Conservation (phyloP, 2,329 filamentous ascomycete species). For the Albifimbria verrucaria region DNA sequence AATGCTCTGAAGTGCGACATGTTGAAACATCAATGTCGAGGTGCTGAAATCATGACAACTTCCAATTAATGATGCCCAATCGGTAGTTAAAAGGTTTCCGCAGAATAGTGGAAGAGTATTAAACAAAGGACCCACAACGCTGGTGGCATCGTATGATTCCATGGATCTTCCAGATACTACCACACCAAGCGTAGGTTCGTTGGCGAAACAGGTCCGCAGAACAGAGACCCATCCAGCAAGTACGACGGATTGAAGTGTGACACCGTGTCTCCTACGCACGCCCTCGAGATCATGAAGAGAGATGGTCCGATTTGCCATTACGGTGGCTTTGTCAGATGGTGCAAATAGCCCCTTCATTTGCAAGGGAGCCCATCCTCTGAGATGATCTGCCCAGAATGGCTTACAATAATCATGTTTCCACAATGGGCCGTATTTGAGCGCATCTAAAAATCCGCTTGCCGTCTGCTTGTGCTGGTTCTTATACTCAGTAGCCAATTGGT, state of each 20-base stretch:
- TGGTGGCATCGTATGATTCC: slow-evolving; percentile 61
- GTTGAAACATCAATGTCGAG: slow-evolving; percentile 65
- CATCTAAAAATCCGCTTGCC: slow-evolving; percentile 61
- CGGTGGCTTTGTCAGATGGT: not conserved
- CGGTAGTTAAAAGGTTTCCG: slow-evolving; percentile 37
- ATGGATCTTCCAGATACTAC: slow-evolving; percentile 77
- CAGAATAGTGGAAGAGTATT: slow-evolving; percentile 79
- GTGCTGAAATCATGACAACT: slow-evolving; percentile 70
- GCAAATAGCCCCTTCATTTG: slow-evolving; percentile 11
- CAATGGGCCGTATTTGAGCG: slow-evolving; percentile 68
- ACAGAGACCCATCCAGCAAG: slow-evolving; percentile 71
- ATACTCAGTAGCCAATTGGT: slow-evolving; percentile 41
- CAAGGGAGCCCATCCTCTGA: slow-evolving; percentile 32
- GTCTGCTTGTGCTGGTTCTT: slow-evolving; percentile 13
- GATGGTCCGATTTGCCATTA: slow-evolving; percentile 20
- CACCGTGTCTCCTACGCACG: slow-evolving; percentile 56
- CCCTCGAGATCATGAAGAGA: slow-evolving; percentile 43
- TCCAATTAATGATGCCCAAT: slow-evolving; percentile 58
- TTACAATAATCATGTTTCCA: slow-evolving; percentile 34
- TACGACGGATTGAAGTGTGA: slow-evolving; percentile 75
- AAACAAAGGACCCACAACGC: slow-evolving; percentile 78
- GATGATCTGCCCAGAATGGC: slow-evolving; percentile 65
- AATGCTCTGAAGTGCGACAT: slow-evolving; percentile 71
- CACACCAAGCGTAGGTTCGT: slow-evolving; percentile 61
- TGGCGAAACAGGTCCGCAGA: slow-evolving; percentile 48